Evolutionary conservation across 1,139 yeast species (phyloP).

Genomic region (Saccharomycopsis hybrid): DNA sequence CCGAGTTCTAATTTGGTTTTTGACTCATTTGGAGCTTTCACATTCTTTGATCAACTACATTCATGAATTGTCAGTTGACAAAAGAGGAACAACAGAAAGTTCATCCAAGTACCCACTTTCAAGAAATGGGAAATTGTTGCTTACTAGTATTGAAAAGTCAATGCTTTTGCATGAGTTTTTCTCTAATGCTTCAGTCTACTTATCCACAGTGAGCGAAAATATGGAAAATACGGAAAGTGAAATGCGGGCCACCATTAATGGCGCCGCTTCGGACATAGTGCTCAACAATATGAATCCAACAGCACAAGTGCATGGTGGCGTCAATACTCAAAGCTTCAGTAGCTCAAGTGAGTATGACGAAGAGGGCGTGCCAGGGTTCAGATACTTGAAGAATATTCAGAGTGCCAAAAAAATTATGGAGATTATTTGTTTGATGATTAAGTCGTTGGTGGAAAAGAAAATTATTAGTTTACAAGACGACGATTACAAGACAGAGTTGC

Average conservation of each 20-base stretch:
- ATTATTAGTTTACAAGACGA: constrained; percentile 38
- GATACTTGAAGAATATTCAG: background rate
- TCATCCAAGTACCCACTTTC: constrained; percentile 31
- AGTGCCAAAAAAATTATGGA: constrained; percentile 37
- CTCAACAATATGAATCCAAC: background rate
- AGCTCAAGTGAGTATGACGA: background rate
- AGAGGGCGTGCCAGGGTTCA: background rate
- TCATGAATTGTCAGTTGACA: constrained; percentile 50
- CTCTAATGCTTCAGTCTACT: constrained; percentile 44
- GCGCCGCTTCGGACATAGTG: background rate
- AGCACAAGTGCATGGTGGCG: background rate
- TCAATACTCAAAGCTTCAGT: no score
- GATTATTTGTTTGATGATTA: constrained; percentile 55
- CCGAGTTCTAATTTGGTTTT: constrained; percentile 57
- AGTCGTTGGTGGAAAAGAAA: constrained; percentile 39
- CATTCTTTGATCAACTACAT: constrained; percentile 54
- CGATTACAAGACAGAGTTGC: constrained; percentile 52
- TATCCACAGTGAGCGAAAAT: constrained; percentile 32
- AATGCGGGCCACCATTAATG: background rate
- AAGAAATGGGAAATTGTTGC: constrained; percentile 42
- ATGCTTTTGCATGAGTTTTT: constrained; percentile 69
- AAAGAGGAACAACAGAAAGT: constrained; percentile 37
- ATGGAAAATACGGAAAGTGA: constrained; percentile 8
- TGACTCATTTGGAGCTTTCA: constrained; percentile 51
- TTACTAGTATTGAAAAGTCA: constrained; percentile 49